These are phyloP conservation scores for Gymnopus androsaceus DNA, from an alignment of 1,284 basidiomycete genomes.

Conservation along the genomic window DNA sequence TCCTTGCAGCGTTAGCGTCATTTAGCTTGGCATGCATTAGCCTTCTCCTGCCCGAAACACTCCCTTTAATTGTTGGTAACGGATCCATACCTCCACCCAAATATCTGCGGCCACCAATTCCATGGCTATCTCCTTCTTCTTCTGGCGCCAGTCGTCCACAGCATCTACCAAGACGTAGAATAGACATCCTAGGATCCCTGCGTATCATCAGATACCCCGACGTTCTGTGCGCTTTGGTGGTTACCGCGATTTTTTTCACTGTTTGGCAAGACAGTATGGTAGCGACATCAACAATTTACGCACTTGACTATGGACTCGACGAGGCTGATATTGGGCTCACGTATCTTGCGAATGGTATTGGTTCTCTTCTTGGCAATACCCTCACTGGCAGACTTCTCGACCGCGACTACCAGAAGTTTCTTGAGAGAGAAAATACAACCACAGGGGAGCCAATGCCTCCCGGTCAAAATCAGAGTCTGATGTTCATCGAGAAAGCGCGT, in stretches of 20 bases:
- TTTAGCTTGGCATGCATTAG: background rate
- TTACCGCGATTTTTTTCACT: conserved; percentile 6
- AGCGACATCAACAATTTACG: conserved; percentile 7
- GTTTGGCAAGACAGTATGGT: conserved; percentile 14
- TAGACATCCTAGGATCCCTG: background rate
- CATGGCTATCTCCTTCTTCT: background rate
- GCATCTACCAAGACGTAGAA: background rate
- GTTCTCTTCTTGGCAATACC: conserved; percentile 3
- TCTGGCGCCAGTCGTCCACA: no score
- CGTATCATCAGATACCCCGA: conserved; percentile 4
- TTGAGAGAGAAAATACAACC: background rate
- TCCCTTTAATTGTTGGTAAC: background rate
- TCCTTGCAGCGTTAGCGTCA: conserved; percentile 1
- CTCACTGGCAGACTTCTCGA: conserved; percentile 5
- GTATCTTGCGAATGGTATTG: conserved; percentile 11
- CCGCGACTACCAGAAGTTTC: conserved; percentile 1
- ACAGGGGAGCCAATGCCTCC: background rate
- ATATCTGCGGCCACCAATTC: background rate
- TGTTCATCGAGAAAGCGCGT: conserved; percentile 8
- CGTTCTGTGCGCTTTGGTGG: background rate
- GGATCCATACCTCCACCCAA: background rate
- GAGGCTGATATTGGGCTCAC: conserved; percentile 11
- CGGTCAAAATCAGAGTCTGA: background rate
- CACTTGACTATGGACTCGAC: background rate
- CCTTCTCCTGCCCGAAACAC: conserved; percentile 8